These are phyloP conservation scores for Komagataella kurtzmanii DNA, from an alignment of 805 yeast species.

Conservation along the genomic window DNA sequence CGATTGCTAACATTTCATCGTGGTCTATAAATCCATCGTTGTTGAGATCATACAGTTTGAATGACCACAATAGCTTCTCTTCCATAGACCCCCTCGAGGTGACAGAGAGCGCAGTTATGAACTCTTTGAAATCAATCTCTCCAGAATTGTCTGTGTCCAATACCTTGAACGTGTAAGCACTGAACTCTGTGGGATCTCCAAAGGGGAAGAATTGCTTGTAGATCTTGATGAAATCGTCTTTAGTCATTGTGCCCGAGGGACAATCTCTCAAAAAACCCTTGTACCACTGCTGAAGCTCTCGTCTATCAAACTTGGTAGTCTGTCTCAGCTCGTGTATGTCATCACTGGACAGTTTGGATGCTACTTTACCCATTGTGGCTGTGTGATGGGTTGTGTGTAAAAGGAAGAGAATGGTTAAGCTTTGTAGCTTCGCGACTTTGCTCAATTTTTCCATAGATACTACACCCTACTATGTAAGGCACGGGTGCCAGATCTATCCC, in stretches of 20 bases:
- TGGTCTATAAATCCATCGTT: constrained; percentile 65
- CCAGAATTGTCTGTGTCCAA: constrained; percentile 78
- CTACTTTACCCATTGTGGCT: constrained; percentile 75
- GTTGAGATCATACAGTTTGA: constrained; percentile 74
- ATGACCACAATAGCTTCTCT: constrained; percentile 84
- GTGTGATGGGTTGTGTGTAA: background rate
- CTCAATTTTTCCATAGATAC: background rate
- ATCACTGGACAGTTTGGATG: constrained; percentile 83
- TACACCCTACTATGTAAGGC: too few relatives aligned
- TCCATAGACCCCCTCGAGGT: constrained; percentile 78
- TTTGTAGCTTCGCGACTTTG: background rate
- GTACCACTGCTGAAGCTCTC: constrained; percentile 97
- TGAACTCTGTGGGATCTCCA: constrained; percentile 91
- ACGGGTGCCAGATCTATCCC: too few relatives aligned
- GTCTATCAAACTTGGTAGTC: constrained; percentile 81
- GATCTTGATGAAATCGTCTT: constrained; percentile 80
- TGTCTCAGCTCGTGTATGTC: constrained; percentile 72
- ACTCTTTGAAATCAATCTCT: constrained; percentile 81
- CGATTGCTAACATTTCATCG: constrained; percentile 69
- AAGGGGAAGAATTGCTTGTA: constrained; percentile 97
- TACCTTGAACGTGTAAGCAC: constrained; percentile 76
- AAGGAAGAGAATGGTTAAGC: background rate
- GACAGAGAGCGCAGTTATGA: constrained; percentile 74
- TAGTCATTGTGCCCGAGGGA: constrained; percentile 78
- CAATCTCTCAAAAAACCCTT: constrained; percentile 92